A percentile compares a stretch with the other conserved stretches of the same genome.
These are phyloP conservation scores for Aurantiochytrium sp. DNA, from an alignment of 108 stramenopile species.

Conservation along the genomic window DNA sequence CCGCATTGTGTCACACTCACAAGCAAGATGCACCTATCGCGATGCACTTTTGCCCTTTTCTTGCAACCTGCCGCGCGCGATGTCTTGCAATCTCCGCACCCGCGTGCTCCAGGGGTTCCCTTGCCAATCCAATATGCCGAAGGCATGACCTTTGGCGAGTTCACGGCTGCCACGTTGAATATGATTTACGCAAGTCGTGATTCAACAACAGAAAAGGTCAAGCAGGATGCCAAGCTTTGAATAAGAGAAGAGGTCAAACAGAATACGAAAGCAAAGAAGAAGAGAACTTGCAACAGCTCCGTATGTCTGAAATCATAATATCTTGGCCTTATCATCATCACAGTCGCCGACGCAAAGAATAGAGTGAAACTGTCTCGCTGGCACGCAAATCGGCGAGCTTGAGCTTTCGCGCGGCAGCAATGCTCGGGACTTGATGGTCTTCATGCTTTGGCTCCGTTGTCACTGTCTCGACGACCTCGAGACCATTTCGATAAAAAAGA, in stretches of 20 bases:
- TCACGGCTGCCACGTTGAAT: background rate
- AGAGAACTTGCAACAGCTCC: too few species aligned
- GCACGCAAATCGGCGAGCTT: too few species aligned
- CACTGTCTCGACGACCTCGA: background rate
- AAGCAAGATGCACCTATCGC: constrained; percentile 28
- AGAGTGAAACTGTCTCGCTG: too few species aligned
- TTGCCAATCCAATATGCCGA: background rate
- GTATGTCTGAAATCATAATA: too few species aligned
- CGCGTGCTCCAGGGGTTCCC: background rate
- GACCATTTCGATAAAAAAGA: background rate
- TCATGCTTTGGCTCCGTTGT: background rate
- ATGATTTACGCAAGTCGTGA: background rate
- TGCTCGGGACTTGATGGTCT: background rate
- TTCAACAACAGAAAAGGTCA: too few species aligned
- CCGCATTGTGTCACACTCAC: constrained; percentile 64
- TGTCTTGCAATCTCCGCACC: background rate
- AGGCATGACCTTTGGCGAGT: background rate
- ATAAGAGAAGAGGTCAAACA: too few species aligned
- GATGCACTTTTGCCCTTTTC: constrained; percentile 67
- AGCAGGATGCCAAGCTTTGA: too few species aligned
- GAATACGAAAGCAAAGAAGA: too few species aligned
- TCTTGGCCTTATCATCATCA: too few species aligned
- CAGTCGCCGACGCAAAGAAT: too few species aligned
- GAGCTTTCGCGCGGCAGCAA: too few species aligned
- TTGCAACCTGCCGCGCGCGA: constrained; percentile 45